Base-by-base conservation (phyloP, 345 rosid genomes). In the Linum usitatissimum region DNA sequence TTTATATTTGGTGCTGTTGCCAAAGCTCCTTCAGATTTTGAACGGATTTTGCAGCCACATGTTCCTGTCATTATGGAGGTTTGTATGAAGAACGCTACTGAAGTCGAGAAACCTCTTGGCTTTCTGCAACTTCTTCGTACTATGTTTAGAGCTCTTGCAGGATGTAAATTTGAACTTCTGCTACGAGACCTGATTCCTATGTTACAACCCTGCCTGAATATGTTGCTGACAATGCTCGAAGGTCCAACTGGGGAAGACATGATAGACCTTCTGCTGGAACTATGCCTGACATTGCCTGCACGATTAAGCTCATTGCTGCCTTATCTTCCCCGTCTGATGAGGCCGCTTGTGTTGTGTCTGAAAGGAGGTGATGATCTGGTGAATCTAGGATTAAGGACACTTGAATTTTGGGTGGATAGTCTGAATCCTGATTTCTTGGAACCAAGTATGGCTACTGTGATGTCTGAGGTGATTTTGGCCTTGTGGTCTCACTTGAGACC, bases 391-490 rank as follows among this genome's bases (percentile, higher is more conserved):
- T 78, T 93, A 76, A 87, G 95, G 71, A 93, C 97, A 55, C 90
- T 93, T 53, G 99, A 93, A 74, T 93, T 93, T 75, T 93, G 99
- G 99, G 96, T 93, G n/a, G 99, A 90, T 70, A 93, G 96, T 74
- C 80, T 93, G 65, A 93, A 93, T 84, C 99, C 99, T 56, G 99
- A 90, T 73, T 93, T 90, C 77, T 68, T 93, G 75, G 99, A 93
- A 76, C 96, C 99, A 40, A 90, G 92, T 70, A 90, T 93, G 97
- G 96, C 95, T 10, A 93, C 81, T 78, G 94, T 93, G 64, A 90
- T 87, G 94, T 87, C 96, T 1, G 96, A 90, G 78, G 96, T 90
- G 80, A 90, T 90, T 75, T 86, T 93, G 74, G 94, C 97, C 66
- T 71, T 94, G 65, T 94, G 99, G 99, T 88, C 92, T 75, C 95